phyloP scores from a whole-genome alignment of 2,329 filamentous ascomycete genomes.

The Exophiala lecanii-corni region DNA sequence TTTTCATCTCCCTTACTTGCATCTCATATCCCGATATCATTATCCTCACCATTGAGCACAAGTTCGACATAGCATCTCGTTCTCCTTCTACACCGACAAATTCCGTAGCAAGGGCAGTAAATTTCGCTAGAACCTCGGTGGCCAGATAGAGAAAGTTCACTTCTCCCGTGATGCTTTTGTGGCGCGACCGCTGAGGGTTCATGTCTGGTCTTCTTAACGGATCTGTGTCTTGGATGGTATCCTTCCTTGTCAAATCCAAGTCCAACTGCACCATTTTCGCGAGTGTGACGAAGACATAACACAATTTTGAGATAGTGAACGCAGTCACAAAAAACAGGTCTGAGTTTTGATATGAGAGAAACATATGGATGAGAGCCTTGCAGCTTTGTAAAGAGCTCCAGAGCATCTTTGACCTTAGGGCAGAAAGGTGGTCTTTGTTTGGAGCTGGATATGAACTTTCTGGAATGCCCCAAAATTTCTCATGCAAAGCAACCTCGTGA shows the following conservation, averaged over 20 bases:
- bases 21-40: not conserved
- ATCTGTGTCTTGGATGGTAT: not conserved
- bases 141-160: not conserved
- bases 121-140: not conserved
- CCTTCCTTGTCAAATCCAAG: constrained; percentile 1
- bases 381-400: not conserved
- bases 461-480: not conserved
- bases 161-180: not conserved
- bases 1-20: constrained; percentile 1
- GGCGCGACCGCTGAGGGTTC: not conserved
- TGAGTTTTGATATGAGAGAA: not conserved
- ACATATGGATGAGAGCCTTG: constrained; percentile 1
- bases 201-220: not conserved
- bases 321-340: not conserved
- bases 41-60: not conserved
- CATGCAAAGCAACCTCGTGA: not conserved
- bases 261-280: not conserved
- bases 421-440: not conserved
- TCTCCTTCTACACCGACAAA: not conserved
- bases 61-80: not conserved
- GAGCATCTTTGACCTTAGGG: not conserved
- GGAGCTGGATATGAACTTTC: not conserved
- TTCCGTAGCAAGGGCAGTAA: not conserved
- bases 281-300: not conserved
- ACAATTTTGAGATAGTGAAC: constrained; percentile 1